phyloP scores from a whole-genome alignment of 2,329 filamentous ascomycete species.

The Arthrobotrys entomopaga region DNA sequence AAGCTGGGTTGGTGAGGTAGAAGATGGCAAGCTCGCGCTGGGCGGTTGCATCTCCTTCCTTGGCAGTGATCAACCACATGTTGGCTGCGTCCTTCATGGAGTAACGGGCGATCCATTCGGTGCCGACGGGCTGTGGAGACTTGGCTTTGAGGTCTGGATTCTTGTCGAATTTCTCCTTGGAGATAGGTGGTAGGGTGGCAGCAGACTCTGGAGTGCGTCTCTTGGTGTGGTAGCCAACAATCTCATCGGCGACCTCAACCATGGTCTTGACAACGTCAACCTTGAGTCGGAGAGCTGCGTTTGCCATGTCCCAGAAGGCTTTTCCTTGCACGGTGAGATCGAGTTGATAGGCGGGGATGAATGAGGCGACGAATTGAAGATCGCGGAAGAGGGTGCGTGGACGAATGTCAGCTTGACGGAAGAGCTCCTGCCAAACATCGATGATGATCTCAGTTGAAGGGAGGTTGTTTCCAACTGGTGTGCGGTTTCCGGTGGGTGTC shows the following conservation, averaged over 20 bases:
- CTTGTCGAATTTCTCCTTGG: constrained; percentile 60
- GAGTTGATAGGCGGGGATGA: constrained; percentile 71
- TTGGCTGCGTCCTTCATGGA: constrained; percentile 81
- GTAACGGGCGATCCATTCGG: constrained; percentile 64
- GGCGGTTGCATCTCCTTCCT: constrained; percentile 86
- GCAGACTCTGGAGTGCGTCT: constrained; percentile 65
- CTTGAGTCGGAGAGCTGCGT: constrained; percentile 88
- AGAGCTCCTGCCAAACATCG: constrained; percentile 73
- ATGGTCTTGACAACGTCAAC: constrained; percentile 86
- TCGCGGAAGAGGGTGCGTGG: constrained; percentile 84
- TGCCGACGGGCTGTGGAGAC: constrained; percentile 56
- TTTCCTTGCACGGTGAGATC: constrained; percentile 73
- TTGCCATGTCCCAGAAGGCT: constrained; percentile 88
- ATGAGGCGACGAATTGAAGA: constrained; percentile 77
- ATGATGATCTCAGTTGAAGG: constrained; percentile 73
- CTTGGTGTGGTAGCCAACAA: constrained; percentile 75
- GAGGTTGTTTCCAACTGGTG: constrained; percentile 56
- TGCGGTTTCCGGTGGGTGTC: constrained; percentile 58
- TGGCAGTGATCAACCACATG: constrained; percentile 93
- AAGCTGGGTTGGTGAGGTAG: constrained; percentile 89
- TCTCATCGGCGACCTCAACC: constrained; percentile 77
- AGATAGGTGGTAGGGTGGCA: constrained; percentile 24
- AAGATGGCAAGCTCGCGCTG: constrained; percentile 93
- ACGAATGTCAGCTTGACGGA: constrained; percentile 74
- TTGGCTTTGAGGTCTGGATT: constrained; percentile 55